Evolutionary conservation across 1,139 yeast species (phyloP).

Genomic region (Hanseniaspora uvarum): DNA sequence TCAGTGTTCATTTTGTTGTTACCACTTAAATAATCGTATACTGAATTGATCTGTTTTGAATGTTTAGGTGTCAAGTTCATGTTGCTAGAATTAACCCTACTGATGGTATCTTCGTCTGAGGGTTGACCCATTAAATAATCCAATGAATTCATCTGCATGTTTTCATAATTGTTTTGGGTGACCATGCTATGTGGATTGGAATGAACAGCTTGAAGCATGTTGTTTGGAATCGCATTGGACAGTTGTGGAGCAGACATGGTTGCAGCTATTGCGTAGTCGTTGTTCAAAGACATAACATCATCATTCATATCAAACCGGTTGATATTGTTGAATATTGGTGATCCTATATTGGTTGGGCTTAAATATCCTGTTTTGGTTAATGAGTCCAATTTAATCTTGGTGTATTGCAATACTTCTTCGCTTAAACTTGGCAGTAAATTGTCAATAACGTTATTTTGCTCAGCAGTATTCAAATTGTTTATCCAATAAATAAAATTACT

Average conservation of each 20-base stretch:
- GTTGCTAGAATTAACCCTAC: slow-evolving; percentile 2
- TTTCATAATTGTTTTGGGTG: not conserved
- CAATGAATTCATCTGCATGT: slow-evolving; percentile 17
- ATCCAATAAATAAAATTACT: slow-evolving; percentile 52
- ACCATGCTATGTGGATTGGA: slow-evolving; percentile 4
- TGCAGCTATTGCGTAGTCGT: slow-evolving; percentile 24
- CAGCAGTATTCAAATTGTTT: slow-evolving; percentile 45
- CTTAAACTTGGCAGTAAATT: slow-evolving; percentile 43
- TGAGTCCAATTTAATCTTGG: slow-evolving; percentile 35
- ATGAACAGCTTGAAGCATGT: not conserved
- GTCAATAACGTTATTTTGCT: slow-evolving; percentile 51
- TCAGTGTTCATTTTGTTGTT: slow-evolving; percentile 31
- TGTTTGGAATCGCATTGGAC: slow-evolving; percentile 4
- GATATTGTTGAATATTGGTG: slow-evolving; percentile 19
- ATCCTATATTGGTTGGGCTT: slow-evolving; percentile 26
- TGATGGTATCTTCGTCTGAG: slow-evolving; percentile 12
- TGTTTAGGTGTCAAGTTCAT: not conserved
- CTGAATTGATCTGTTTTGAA: slow-evolving; percentile 16
- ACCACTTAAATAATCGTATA: slow-evolving; percentile 24
- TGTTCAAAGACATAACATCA: slow-evolving; percentile 18
- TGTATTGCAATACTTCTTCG: slow-evolving; percentile 40
- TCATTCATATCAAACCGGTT: slow-evolving; percentile 17
- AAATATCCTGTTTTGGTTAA: slow-evolving; percentile 24
- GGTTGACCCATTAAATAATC: slow-evolving; percentile 18
- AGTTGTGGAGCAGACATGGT: slow-evolving; percentile 18